Conservation (phyloP, 768 basidiomycete species). For the Auricularia sp. region DNA sequence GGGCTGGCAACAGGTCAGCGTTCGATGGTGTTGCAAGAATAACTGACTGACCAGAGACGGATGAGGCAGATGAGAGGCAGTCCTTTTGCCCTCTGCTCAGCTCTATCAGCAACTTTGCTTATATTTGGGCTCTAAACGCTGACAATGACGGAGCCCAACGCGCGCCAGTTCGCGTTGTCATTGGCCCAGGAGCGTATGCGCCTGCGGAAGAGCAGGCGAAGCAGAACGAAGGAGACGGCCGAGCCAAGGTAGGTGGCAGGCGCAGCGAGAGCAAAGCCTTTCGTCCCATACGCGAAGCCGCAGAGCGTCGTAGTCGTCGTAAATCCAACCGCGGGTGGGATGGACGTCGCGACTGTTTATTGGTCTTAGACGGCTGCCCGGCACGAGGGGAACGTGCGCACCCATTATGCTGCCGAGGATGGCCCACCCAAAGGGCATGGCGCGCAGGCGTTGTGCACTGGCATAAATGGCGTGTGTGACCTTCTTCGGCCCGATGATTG, state of each 20-base stretch:
- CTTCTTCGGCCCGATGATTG: background rate
- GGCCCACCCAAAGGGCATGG: constrained; percentile 52
- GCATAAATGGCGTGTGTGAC: constrained; percentile 41
- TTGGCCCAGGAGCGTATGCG: constrained; percentile 51
- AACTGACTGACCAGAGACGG: constrained; percentile 13
- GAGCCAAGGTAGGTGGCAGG: constrained; percentile 55
- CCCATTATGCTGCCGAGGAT: constrained; percentile 42
- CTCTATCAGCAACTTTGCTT: too few relatives aligned
- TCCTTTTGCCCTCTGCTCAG: constrained; percentile 54
- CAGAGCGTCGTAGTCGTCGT: constrained; percentile 57
- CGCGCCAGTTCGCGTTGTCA: constrained; percentile 65
- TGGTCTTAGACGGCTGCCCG: background rate
- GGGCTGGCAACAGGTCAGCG: background rate
- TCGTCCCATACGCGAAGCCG: constrained; percentile 78
- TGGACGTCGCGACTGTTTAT: constrained; percentile 20
- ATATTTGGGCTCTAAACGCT: constrained; percentile 16
- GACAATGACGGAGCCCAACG: constrained; percentile 66
- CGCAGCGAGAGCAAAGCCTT: constrained; percentile 60
- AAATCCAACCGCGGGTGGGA: constrained; percentile 58
- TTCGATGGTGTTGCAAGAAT: background rate
- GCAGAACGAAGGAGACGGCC: constrained; percentile 45
- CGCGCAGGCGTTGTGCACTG: constrained; percentile 49
- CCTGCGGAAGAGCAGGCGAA: constrained; percentile 49
- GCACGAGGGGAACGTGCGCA: constrained; percentile 22
- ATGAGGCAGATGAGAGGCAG: constrained; percentile 75